Evolutionary conservation across 2,329 filamentous ascomycete species (phyloP), one percentile per base, ranked within the genome.

Genomic region (Neonectria ditissima): DNA sequence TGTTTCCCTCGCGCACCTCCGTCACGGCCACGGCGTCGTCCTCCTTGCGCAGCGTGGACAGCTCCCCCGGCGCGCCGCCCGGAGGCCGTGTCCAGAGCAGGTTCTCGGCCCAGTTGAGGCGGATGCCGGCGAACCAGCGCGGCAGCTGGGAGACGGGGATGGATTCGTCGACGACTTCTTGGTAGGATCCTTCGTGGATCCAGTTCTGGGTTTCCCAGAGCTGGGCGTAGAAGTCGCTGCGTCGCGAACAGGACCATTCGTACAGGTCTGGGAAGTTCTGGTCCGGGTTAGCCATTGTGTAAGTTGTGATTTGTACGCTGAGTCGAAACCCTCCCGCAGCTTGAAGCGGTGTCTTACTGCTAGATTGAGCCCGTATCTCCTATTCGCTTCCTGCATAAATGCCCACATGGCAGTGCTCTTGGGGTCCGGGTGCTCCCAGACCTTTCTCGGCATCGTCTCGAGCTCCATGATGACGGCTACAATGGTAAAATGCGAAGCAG

Each of bases 61-160:
- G 80, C 24, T 81, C 73, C 2, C 80, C 83, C 0, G 80, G 76
- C 10, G 82, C 73, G n/a, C 79, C 75, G 0, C 78, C 72, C 2
- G 78, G 74, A 3, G 76, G 75, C 14, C 81, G 80, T 1, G 85
- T 85, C 80, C 87, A 94, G 26, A 97, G 86, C 26, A 93, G 78
- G 74, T 96, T 97, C 79, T 97, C 92, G 5, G 92, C 90, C 74
- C 90, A 95, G 73, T 94, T 97, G 70, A 96, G 77, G 5, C 82
- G 79, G 1, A 94, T 84, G 30, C 93, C 93, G 1, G 87, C 80
- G 76, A 96, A 97, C 93, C 93, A 97, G 43, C 82, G 80, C 0
- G 93, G 93, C 5, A 95, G 84, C 16, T 83, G 81, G 64, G 93
- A 89, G 76, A 97, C 92, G 2, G 89, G 87, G 1, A 86, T 83